These are phyloP conservation scores for Cryptococcus sp. DNA, from an alignment of 1,284 basidiomycete genomes.

Conservation along the genomic window DNA sequence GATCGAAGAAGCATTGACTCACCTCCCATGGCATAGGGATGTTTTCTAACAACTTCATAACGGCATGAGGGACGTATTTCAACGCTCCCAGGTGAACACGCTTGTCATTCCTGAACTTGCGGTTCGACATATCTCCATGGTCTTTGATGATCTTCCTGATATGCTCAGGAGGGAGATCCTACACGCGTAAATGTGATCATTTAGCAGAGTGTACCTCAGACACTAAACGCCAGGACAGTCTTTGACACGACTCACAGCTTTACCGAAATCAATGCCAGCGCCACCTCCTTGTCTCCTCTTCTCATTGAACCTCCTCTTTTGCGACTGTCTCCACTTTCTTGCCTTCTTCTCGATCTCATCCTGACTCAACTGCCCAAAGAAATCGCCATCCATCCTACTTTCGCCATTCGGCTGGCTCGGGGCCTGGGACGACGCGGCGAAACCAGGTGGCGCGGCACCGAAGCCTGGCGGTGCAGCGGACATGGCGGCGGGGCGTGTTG, in stretches of 20 bases:
- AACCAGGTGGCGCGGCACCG: conserved; percentile 41
- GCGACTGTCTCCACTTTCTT: conserved; percentile 52
- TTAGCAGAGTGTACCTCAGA: neutral
- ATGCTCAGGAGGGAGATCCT: conserved; percentile 68
- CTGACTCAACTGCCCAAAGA: conserved; percentile 47
- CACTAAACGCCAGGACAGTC: neutral
- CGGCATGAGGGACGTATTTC: conserved; percentile 98
- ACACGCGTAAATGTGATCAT: neutral
- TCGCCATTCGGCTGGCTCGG: conserved; percentile 12
- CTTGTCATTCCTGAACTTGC: conserved; percentile 97
- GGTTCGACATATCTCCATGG: conserved; percentile 94
- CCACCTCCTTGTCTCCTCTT: conserved; percentile 53
- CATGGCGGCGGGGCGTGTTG: conserved; percentile 25
- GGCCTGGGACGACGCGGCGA: conserved; percentile 36
- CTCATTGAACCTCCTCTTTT: conserved; percentile 50
- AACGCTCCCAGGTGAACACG: conserved; percentile 96
- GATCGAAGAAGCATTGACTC: conserved; percentile 14
- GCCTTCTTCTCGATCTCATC: conserved; percentile 55
- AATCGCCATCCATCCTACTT: conserved; percentile 48
- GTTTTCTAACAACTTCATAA: conserved; percentile 98
- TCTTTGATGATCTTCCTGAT: conserved; percentile 98
- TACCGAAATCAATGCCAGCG: conserved; percentile 54
- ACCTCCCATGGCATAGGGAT: conserved; percentile 97
- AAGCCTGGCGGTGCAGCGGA: conserved; percentile 51
- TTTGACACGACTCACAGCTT: conserved; percentile 45